Base-by-base conservation (phyloP, 78 protist species). In the Parvularia atlantis region DNA sequence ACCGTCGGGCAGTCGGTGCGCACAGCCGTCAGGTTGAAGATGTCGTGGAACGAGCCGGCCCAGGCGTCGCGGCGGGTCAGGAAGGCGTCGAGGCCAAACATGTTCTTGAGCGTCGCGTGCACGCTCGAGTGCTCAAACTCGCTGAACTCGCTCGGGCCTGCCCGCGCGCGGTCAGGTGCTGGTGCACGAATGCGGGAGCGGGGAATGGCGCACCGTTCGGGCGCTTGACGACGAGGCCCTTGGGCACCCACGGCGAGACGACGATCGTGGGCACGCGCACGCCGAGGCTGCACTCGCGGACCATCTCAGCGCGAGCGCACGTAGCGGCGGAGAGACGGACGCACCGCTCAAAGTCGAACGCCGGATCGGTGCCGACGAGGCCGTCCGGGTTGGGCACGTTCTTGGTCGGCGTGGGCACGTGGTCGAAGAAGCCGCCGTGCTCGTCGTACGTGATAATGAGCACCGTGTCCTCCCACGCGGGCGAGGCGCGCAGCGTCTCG, bases 41-140 rank as follows among this genome's bases (percentile, higher is more conserved):
- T 5, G 20, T 2, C 11, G 24, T 6, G 13, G 44, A 35, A 64
- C 11, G 39, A 11, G 40, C 60, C 69, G 0, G 83, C 77, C 83
- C 83, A 78, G 31, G 73, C 77, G 41, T 78, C 83, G 37, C 83
- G 73, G n/a, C 24, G 2, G 28, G 82, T 77, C 56, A 77, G 76
- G n/a, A 24, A 30, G 37, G 16, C 35, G 9, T 44, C 0, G 20
- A 37, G 0, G 56, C 20, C 26, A 54, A 68, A 68, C 14, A 69
- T 17, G 14, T 69, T 31, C 63, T 57, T 71, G 53, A 70, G 22
- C n/a, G 82, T 70, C 37, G 82, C 64, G 24, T 20, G 30, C 30
- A 77, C 16, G 17, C 76, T 69, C 33, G 82, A 4, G 43, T 20
- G 65, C 50, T 56, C 69, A 28, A 16, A 70, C 56, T 76, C 20